Evolutionary conservation across 345 rosid species (phyloP).

Genomic region (Eucalyptus regnans): DNA sequence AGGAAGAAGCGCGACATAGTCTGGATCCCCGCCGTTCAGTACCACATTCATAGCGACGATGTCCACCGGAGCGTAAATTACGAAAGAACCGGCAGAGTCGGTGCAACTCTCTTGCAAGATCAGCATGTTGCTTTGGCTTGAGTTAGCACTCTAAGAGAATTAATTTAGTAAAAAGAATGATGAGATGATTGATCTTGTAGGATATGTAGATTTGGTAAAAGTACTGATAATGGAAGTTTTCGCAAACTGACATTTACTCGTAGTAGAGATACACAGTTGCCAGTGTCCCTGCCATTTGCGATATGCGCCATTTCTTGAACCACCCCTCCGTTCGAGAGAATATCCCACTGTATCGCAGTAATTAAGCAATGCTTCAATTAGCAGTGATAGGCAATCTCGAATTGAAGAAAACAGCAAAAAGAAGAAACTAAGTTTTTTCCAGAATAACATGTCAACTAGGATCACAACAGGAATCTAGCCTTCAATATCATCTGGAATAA

Average conservation of each 20-base stretch:
- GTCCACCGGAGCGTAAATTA: slow-evolving; percentile 37
- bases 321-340: slow-evolving; percentile 50
- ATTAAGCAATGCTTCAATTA: neutral
- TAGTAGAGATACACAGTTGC: slow-evolving; percentile 73
- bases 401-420: neutral
- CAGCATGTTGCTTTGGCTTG: slow-evolving; percentile 48
- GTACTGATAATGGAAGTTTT: too few relatives aligned
- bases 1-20: slow-evolving; percentile 74
- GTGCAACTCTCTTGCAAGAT: slow-evolving; percentile 45
- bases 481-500: neutral
- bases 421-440: neutral
- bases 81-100: slow-evolving; percentile 27
- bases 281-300: slow-evolving; percentile 69
- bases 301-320: slow-evolving; percentile 78
- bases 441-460: neutral
- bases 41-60: slow-evolving; percentile 39
- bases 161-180: neutral
- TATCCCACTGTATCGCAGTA: slow-evolving; percentile 69
- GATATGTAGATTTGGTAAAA: neutral
- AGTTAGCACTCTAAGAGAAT: slow-evolving; percentile 23
- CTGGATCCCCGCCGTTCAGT: slow-evolving; percentile 52
- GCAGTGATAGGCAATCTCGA: neutral
- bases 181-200: neutral
- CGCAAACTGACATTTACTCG: slow-evolving; percentile 43
- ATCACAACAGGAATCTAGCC: neutral